These are phyloP conservation scores for Neurospora intermedia DNA, from an alignment of 495 filamentous ascomycete species.

Conservation along the genomic window DNA sequence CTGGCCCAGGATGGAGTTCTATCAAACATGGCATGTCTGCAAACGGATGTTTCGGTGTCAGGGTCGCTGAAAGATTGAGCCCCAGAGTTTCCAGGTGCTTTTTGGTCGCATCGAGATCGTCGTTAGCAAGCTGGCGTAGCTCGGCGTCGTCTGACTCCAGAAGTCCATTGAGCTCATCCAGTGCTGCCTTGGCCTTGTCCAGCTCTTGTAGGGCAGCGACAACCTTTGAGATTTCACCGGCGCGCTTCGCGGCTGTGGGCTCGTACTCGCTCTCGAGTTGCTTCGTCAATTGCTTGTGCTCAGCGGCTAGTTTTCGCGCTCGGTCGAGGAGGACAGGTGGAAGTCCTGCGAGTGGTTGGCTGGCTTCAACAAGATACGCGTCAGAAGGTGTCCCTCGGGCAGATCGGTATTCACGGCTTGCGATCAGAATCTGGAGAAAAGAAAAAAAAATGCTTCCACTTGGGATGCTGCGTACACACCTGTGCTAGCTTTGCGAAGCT, in stretches of 20 bases:
- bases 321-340: slow-evolving; percentile 31
- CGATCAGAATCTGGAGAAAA: neutral
- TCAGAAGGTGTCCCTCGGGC: neutral
- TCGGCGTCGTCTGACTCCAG: slow-evolving; percentile 41
- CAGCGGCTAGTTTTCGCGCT: slow-evolving; percentile 26
- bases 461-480: slow-evolving; percentile 14
- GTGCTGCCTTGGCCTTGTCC: slow-evolving; percentile 45
- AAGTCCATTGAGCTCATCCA: slow-evolving; percentile 41
- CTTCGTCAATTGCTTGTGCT: slow-evolving; percentile 54
- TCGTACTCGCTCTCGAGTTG: slow-evolving; percentile 56
- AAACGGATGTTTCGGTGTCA: slow-evolving; percentile 87
- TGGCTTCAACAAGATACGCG: neutral
- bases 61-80: slow-evolving; percentile 53
- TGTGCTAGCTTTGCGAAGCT: slow-evolving; percentile 35
- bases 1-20: slow-evolving; percentile 89
- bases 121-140: slow-evolving; percentile 55
- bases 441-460: neutral
- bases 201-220: slow-evolving; percentile 60
- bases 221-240: slow-evolving; percentile 65
- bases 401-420: neutral
- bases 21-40: slow-evolving; percentile 84
- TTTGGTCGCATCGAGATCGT: slow-evolving; percentile 61
- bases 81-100: slow-evolving; percentile 48
- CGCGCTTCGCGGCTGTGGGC: slow-evolving; percentile 57
- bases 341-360: slow-evolving; percentile 4